Conservation (phyloP, 192 early-diverging fungal species). For the Dissophora globulifera region DNA sequence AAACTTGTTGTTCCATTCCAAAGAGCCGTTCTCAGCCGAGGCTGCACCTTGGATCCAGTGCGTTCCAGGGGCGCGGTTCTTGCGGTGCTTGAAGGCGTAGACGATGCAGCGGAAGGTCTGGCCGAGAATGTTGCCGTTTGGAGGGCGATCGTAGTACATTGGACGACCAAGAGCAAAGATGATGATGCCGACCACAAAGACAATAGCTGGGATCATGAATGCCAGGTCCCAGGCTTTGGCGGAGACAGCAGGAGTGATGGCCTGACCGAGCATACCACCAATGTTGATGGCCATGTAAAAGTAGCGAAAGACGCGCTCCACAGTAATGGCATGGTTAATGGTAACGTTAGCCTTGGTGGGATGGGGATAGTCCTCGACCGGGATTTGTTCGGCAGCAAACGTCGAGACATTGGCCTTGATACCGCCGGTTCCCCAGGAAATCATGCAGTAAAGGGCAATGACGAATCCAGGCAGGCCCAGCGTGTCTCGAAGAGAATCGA, state of each 20-base stretch:
- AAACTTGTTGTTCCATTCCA: slow-evolving; percentile 68
- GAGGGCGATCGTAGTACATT: slow-evolving; percentile 62
- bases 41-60: slow-evolving; percentile 60
- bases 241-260: slow-evolving; percentile 66
- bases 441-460: slow-evolving; percentile 64
- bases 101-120: slow-evolving; percentile 56
- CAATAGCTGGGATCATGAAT: slow-evolving; percentile 67
- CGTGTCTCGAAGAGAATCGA: slow-evolving; percentile 60
- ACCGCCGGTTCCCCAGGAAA: slow-evolving; percentile 71
- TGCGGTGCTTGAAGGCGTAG: slow-evolving; percentile 48
- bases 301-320: slow-evolving; percentile 77
- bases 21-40: slow-evolving; percentile 47
- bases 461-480: slow-evolving; percentile 66
- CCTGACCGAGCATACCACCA: slow-evolving; percentile 67
- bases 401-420: slow-evolving; percentile 75
- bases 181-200: slow-evolving; percentile 64
- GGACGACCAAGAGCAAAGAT: slow-evolving; percentile 65
- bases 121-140: slow-evolving; percentile 65
- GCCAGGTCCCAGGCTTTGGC: slow-evolving; percentile 67
- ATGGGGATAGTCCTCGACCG: slow-evolving; percentile 64
- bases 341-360: slow-evolving; percentile 62
- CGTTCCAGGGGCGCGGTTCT: slow-evolving; percentile 21
- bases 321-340: slow-evolving; percentile 68
- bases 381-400: slow-evolving; percentile 71
- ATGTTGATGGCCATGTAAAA: slow-evolving; percentile 79